Base-by-base conservation (phyloP, 2,329 filamentous ascomycete species). In the Fusarium metavorans region DNA sequence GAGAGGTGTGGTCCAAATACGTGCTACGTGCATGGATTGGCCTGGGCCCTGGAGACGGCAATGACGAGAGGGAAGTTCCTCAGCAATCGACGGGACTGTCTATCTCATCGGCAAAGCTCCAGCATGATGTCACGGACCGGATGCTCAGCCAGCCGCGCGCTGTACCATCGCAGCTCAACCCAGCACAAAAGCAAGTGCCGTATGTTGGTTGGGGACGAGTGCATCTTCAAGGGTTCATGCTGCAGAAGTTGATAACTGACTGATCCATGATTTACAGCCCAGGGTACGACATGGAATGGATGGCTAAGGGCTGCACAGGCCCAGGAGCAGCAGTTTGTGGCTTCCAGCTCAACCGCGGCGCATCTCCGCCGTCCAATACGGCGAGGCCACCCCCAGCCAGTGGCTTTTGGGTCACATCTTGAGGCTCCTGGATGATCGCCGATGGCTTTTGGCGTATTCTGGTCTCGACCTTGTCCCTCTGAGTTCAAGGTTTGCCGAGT, bases 381-480 rank as follows among this genome's bases (percentile, higher is more conserved):
- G 54, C 30, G 62, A 25, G 27, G 32, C 27, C 66, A 57, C 72
- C 66, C 72, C 62, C 48, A 20, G 20, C 37, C 52, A 67, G 56
- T 56, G 68, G 52, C 58, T 70, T 59, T 61, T 43, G 45, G 48
- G 58, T 35, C 64, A 52, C 66, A 70, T 65, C 58, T 43, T 30
- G 45, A 60, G 57, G 71, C 67, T 72, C 68, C 57, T 66, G 61
- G 67, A 18, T 72, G 60, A 71, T 70, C 54, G 56, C 43, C 62
- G 58, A 61, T 69, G 72, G 73, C 66, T 70, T 62, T 71, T 61
- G 59, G 48, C 41, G 69, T 39, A 45, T 63, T 56, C 32, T 41
- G 67, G 72, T 68, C 70, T 41, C 70, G 72, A 64, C 60, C 60
- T 41, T 18, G 43, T 30, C 63, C 41, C n/a, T 18, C 27, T 32